phyloP scores from a whole-genome alignment of 2,329 filamentous ascomycete genomes.

The Chrysoporthe austroafricana region DNA sequence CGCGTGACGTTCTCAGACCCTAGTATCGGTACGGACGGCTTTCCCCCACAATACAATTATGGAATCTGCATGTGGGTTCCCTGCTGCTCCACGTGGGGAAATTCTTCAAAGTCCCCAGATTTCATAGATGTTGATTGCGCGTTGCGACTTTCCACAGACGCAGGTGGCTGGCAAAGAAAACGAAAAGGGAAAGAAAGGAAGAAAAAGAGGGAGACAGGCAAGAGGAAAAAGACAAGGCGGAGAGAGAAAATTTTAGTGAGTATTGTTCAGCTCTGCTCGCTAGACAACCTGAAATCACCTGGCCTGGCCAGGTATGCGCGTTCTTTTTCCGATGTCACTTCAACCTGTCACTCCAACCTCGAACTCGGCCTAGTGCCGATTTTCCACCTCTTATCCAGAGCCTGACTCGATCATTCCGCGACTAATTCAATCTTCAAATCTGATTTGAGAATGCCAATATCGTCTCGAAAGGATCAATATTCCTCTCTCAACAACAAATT shows the following conservation, averaged over 20 bases:
- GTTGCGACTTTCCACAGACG: background rate
- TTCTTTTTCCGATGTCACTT: too few species aligned
- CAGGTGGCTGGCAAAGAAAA: background rate
- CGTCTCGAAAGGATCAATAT: background rate
- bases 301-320: too few species aligned
- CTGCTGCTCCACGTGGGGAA: background rate
- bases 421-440: background rate
- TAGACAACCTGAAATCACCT: too few species aligned
- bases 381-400: too few species aligned
- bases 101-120: background rate
- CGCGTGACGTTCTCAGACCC: background rate
- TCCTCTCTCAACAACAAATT: background rate
- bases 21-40: background rate
- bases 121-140: background rate
- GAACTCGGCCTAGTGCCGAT: too few species aligned
- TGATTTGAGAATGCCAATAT: background rate
- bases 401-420: constrained; percentile 1
- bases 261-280: too few species aligned
- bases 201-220: background rate
- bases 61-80: background rate
- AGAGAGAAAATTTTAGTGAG: background rate
- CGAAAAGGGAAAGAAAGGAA: background rate
- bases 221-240: background rate
- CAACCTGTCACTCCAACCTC: too few species aligned
- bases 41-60: background rate